Base-by-base conservation (phyloP, 1,139 yeast species). In the Yamadazyma sp. region DNA sequence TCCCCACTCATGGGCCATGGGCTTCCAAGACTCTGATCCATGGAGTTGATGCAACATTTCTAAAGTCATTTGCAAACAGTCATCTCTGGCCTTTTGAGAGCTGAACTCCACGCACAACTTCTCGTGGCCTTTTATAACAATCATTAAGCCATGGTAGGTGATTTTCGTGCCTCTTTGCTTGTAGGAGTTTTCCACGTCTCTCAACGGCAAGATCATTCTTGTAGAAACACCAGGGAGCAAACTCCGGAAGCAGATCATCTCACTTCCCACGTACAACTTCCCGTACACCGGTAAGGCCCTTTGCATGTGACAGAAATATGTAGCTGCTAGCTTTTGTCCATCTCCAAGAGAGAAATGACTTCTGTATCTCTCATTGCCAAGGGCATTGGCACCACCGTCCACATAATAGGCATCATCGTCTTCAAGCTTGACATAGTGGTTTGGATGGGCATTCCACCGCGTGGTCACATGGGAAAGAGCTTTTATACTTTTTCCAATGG, bases 211-310 rank as follows among this genome's bases (percentile, higher is more conserved):
- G n/a, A 88, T 78, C 96, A 90, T 87, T 44, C 77, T 77, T 1
- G 95, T 84, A 29, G 78, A 74, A 0, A 85, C 75, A 0, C 96
- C 95, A 0, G 95, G 95, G 5, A 88, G 56, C 33, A 87, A 66
- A 37, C 95, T 83, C 43, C 95, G 69, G 59, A 86, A 90, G 47
- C 96, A 89, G 13, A 90, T 56, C 44, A 73, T 78, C 26, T 70
- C 70, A 18, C 73, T 68, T 1, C 95, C 86, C 14, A 90, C 54
- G 52, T 88, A 88, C 3, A 90, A 54, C 54, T 86, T 86, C 3
- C 97, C 97, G 60, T 86, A 86, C 4, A 83, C 67, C 0, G 96
- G 96, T 13, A 86, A 61, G 2, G 85, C 76, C 46, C 85, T 76
- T 44, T 77, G 81, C 21, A 89, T 59, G 58, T 87, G 86, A 6